Percentiles rank a stretch among this genome's conserved stretches.
Evolutionary conservation across 352 stramenopile species (phyloP).

Genomic region (Pilasporangium apinafurcum): DNA sequence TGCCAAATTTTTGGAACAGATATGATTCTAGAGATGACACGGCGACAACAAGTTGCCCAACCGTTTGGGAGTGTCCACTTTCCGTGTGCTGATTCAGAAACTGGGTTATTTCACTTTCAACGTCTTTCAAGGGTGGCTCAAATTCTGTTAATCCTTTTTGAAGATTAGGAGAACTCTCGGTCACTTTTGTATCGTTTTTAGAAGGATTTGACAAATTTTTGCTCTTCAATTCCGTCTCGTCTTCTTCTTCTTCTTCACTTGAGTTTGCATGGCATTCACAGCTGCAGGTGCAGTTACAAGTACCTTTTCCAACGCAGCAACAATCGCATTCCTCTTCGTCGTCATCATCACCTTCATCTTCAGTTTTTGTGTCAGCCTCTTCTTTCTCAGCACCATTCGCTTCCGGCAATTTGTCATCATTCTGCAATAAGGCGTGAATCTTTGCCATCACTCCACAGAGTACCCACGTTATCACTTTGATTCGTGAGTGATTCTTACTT

Average conservation of each 20-base stretch:
- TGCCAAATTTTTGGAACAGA: too few relatives aligned
- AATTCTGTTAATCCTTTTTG: too few relatives aligned
- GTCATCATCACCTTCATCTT: conserved; percentile 19
- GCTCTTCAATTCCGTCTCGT: background rate
- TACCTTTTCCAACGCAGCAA: conserved; percentile 55
- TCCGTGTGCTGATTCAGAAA: too few relatives aligned
- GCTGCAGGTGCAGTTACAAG: conserved; percentile 42
- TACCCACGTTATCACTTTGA: conserved; percentile 85
- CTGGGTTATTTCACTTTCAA: too few relatives aligned
- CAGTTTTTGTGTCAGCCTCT: conserved; percentile 8
- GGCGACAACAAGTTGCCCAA: too few relatives aligned
- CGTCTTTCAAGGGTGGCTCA: too few relatives aligned
- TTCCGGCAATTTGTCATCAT: conserved; percentile 62
- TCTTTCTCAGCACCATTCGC: conserved; percentile 4
- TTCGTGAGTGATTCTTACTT: conserved; percentile 70
- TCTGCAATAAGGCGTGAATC: conserved; percentile 64
- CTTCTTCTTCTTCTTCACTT: conserved; percentile 38
- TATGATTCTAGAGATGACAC: too few relatives aligned
- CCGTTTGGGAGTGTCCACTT: too few relatives aligned
- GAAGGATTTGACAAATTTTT: too few relatives aligned
- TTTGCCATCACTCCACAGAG: conserved; percentile 83
- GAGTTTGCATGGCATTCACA: conserved; percentile 71
- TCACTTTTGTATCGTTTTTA: too few relatives aligned
- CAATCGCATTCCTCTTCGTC: conserved; percentile 75
- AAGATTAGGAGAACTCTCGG: too few relatives aligned